A percentile compares a stretch with the other conserved stretches of the same genome.
Conservation (phyloP, 176 grass and related monocot species). For the Oryza rufipogon region DNA sequence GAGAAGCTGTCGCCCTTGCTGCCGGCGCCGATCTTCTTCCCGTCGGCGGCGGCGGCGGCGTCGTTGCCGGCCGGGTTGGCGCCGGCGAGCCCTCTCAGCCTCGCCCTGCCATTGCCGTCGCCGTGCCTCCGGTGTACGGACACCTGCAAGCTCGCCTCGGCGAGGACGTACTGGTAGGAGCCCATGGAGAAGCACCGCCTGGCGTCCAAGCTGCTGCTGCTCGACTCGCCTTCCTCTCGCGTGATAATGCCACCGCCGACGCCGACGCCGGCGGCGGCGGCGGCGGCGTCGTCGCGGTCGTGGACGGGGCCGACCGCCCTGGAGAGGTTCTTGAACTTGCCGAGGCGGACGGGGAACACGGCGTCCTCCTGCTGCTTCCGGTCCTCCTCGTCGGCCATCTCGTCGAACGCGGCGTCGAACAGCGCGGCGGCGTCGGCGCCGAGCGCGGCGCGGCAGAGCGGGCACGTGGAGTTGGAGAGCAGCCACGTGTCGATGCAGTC, state of each 20-base stretch:
- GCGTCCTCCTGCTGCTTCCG: slow-evolving; percentile 56
- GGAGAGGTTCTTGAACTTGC: slow-evolving; percentile 83
- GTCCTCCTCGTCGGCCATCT: slow-evolving; percentile 21
- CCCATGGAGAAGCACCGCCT: slow-evolving; percentile 96
- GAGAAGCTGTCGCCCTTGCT: slow-evolving; percentile 96
- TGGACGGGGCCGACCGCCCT: slow-evolving; percentile 17
- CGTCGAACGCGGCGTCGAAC: slow-evolving; percentile 61
- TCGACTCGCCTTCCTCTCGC: slow-evolving; percentile 67
- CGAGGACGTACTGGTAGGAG: slow-evolving; percentile 88
- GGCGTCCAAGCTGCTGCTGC: slow-evolving; percentile 82
- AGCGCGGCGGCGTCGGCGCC: slow-evolving; percentile 57
- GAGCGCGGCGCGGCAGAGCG: slow-evolving; percentile 78
- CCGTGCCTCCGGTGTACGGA: slow-evolving; percentile 58
- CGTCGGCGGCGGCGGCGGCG: slow-evolving; percentile 52
- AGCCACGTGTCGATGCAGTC: slow-evolving; percentile 97
- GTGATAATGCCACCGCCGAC: slow-evolving; percentile 20
- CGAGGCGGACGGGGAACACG: slow-evolving; percentile 75
- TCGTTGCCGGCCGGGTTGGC: slow-evolving; percentile 12
- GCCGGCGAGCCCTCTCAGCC: slow-evolving; percentile 31
- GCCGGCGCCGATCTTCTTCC: slow-evolving; percentile 70
- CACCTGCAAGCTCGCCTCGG: slow-evolving; percentile 75
- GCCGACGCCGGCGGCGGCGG: not conserved
- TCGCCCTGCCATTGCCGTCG: slow-evolving; percentile 40
- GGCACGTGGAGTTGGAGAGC: slow-evolving; percentile 96
- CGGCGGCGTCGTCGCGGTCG: not conserved